Evolutionary conservation across 805 yeast genomes (phyloP).

Genomic region (Wickerhamiella dianesei): DNA sequence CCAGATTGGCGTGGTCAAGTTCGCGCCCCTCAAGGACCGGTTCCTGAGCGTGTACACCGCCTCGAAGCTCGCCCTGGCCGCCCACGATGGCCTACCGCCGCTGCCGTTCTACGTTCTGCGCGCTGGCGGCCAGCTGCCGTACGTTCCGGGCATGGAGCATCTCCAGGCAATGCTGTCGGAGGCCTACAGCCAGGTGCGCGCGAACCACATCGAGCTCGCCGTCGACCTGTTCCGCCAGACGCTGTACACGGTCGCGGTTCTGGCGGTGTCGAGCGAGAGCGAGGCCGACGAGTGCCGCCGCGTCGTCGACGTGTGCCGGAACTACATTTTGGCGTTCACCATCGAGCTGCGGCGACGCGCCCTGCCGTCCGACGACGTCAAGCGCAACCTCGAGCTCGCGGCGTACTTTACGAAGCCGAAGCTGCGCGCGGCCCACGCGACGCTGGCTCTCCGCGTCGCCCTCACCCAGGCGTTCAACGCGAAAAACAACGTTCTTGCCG

Average conservation of each 20-base stretch:
- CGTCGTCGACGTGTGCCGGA: conserved; percentile 61
- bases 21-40: conserved; percentile 74
- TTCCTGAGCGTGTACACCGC: conserved; percentile 77
- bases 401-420: conserved; percentile 86
- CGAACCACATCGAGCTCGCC: conserved; percentile 72
- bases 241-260: conserved; percentile 58
- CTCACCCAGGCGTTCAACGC: conserved; percentile 83
- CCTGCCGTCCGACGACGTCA: conserved; percentile 46
- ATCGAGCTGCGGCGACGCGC: conserved; percentile 83
- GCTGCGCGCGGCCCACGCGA: conserved; percentile 68
- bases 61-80: conserved; percentile 60
- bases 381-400: conserved; percentile 86
- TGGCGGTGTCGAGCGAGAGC: conserved; percentile 58
- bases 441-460: conserved; percentile 86
- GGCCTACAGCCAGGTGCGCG: conserved; percentile 73
- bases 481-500: conserved; percentile 78
- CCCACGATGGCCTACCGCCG: conserved; percentile 61
- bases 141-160: conserved; percentile 56
- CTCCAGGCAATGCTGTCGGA: conserved; percentile 49
- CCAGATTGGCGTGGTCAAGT: conserved; percentile 74
- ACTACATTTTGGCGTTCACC: conserved; percentile 82
- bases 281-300: conserved; percentile 67
- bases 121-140: conserved; percentile 42
- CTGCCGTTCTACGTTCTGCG: conserved; percentile 55
- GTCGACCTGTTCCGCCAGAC: conserved; percentile 65